These are phyloP conservation scores for Crithidia bombi DNA, from an alignment of 208 protist genomes.

Conservation along the genomic window DNA sequence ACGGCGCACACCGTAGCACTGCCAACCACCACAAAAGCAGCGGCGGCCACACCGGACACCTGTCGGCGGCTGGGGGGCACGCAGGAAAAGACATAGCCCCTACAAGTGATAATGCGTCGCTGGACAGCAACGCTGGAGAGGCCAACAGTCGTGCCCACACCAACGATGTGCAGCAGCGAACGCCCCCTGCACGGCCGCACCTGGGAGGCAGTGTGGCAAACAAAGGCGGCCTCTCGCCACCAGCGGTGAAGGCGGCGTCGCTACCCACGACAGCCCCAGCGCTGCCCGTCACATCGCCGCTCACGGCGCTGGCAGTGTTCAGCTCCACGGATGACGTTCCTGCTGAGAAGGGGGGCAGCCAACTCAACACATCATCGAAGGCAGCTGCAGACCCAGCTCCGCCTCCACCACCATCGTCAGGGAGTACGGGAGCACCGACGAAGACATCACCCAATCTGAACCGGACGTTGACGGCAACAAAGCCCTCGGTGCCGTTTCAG, in stretches of 20 bases:
- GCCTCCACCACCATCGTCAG: not conserved
- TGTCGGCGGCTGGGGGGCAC: not conserved
- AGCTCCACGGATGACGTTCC: not conserved
- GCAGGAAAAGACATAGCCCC: not conserved
- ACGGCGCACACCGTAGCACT: constrained; percentile 3
- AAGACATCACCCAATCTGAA: constrained; percentile 3
- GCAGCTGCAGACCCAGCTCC: not conserved
- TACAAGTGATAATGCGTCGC: not conserved
- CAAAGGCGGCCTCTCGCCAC: not conserved
- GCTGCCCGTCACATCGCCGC: not conserved
- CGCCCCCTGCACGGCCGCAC: not conserved
- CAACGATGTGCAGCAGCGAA: not conserved
- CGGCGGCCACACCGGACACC: not conserved
- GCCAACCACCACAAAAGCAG: not conserved
- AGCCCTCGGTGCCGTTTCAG: not conserved
- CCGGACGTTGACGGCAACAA: not conserved
- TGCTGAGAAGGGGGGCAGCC: not conserved
- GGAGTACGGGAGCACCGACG: not conserved
- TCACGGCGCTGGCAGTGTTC: constrained; percentile 21
- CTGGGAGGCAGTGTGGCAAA: not conserved
- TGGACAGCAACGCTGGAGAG: not conserved
- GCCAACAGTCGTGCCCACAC: not conserved
- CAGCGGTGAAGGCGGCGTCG: not conserved
- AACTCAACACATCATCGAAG: not conserved
- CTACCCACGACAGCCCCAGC: no score